phyloP scores from a whole-genome alignment of 1,139 yeast genomes.

The Blastobotrys arbuscula region DNA sequence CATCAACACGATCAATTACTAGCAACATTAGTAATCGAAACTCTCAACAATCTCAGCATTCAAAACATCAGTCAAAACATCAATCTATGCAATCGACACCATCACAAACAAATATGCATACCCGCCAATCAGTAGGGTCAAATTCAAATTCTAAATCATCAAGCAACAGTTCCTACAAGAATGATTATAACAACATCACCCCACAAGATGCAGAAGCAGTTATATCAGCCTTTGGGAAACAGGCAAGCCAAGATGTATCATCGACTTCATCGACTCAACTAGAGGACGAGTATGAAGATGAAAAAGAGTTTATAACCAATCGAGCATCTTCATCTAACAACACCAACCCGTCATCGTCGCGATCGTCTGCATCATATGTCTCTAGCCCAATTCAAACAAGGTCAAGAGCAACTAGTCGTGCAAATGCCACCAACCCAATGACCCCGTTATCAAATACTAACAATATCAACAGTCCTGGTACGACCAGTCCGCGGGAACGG shows the following conservation, averaged over 20 bases:
- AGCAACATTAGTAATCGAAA: not conserved
- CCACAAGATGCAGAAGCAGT: constrained; percentile 3
- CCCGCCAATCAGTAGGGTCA: not conserved
- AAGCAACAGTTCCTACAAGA: no score
- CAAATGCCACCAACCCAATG: constrained; percentile 17
- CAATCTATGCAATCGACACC: not conserved
- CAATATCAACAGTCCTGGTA: constrained; percentile 3
- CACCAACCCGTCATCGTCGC: constrained; percentile 8
- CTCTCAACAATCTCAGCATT: not conserved
- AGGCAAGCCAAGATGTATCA: not conserved
- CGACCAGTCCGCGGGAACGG: constrained; percentile 10
- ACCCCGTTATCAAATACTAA: not conserved
- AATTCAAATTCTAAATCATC: not conserved
- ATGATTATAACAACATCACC: not conserved
- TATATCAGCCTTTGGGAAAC: constrained; percentile 9
- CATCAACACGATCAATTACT: no score
- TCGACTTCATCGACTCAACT: not conserved
- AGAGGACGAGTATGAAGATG: not conserved
- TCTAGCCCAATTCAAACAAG: constrained; percentile 18
- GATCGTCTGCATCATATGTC: constrained; percentile 13
- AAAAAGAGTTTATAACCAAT: not conserved
- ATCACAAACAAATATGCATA: not conserved
- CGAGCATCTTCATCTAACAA: not conserved
- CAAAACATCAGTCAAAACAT: not conserved
- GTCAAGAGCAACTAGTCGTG: constrained; percentile 25